Evolutionary conservation across 208 protist species (phyloP).

Genomic region (Porcisia hertigi): DNA sequence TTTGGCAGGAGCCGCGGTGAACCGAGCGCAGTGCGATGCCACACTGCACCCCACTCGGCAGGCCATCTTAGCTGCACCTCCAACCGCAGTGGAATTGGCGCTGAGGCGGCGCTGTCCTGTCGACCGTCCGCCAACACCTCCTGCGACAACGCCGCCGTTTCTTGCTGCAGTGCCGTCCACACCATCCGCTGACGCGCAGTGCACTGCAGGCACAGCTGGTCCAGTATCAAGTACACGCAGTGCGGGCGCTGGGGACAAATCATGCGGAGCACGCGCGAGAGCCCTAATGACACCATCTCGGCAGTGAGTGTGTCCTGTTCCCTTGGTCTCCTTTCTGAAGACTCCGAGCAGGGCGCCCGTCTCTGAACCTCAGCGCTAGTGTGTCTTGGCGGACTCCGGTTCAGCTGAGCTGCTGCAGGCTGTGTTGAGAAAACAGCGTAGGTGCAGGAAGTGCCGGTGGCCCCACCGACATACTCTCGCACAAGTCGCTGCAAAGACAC

Average conservation of each 20-base stretch:
- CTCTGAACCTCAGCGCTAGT: background rate
- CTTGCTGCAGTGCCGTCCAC: constrained; percentile 8
- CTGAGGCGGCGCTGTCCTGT: background rate
- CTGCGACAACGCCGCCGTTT: constrained; percentile 1
- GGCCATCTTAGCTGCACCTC: constrained; percentile 27
- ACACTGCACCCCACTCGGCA: constrained; percentile 9
- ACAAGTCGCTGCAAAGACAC: constrained; percentile 8
- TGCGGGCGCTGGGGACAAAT: background rate
- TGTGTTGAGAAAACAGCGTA: constrained; percentile 11
- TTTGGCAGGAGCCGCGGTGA: background rate
- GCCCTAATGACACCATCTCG: background rate
- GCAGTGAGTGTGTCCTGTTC: background rate
- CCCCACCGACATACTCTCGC: constrained; percentile 16
- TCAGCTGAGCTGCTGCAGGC: background rate
- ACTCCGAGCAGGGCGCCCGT: background rate
- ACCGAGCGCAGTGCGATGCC: background rate
- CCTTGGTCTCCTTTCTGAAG: background rate
- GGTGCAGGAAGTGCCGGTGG: constrained; percentile 1
- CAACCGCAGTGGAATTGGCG: constrained; percentile 7
- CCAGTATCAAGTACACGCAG: constrained; percentile 21
- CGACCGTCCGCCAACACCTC: background rate
- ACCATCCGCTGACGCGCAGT: background rate
- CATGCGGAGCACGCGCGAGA: constrained; percentile 6
- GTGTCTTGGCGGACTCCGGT: background rate
- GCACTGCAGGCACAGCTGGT: constrained; percentile 12